Evolutionary conservation across 2,329 filamentous ascomycete species (phyloP).

Genomic region (Pseudogymnoascus sp.): DNA sequence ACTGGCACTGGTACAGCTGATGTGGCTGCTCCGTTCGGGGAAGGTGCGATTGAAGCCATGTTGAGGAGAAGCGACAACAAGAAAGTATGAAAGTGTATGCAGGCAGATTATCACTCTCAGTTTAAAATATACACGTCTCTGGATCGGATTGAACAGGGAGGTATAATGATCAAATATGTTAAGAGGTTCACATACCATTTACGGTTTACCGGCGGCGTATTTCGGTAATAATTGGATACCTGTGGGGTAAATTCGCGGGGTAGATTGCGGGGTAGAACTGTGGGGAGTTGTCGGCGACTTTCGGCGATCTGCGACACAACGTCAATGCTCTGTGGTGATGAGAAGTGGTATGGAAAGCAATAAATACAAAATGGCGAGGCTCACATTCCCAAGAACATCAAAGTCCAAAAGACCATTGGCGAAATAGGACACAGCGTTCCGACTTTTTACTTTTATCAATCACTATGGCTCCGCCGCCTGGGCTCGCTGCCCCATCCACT

Average conservation of each 20-base stretch:
- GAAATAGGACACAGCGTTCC: neutral
- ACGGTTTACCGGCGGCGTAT: neutral
- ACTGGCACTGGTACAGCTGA: slow-evolving; percentile 2
- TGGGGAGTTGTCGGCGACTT: neutral
- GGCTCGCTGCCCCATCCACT: slow-evolving; percentile 4
- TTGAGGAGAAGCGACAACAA: neutral
- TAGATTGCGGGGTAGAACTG: neutral
- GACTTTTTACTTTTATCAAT: neutral
- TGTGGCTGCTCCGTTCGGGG: neutral
- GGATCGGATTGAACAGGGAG: neutral
- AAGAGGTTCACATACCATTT: neutral
- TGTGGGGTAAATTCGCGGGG: neutral
- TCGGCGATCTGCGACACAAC: neutral
- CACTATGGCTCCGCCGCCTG: neutral
- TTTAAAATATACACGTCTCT: neutral
- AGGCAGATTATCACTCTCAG: neutral
- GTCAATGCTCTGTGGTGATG: neutral
- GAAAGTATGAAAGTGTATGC: neutral
- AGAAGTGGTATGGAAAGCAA: neutral
- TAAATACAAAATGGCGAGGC: neutral
- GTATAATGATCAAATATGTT: neutral
- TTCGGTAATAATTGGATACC: neutral
- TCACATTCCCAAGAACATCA: neutral
- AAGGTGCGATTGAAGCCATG: neutral
- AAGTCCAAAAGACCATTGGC: neutral